These are phyloP conservation scores for Mortierella antarctica DNA, from an alignment of 192 early-diverging fungal genomes.

Conservation along the genomic window DNA sequence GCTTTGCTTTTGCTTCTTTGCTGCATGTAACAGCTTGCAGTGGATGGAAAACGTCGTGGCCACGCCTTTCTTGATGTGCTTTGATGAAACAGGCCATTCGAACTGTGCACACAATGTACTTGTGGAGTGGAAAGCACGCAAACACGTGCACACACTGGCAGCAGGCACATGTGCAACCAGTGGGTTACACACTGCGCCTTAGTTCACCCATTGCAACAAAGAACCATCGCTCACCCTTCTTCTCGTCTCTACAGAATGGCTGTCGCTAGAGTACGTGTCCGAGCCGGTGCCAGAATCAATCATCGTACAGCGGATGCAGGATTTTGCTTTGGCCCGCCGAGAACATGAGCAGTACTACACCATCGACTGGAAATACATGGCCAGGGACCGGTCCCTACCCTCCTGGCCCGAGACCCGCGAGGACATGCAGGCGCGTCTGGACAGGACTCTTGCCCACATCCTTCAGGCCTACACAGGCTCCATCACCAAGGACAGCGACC, in stretches of 20 bases:
- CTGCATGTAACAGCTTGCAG: not conserved
- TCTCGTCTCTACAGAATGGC: slow-evolving; percentile 24
- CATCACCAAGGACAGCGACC: not conserved
- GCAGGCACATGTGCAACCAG: too few species aligned
- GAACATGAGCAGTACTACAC: slow-evolving; percentile 42
- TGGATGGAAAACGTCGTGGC: too few species aligned
- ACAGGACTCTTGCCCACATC: slow-evolving; percentile 16
- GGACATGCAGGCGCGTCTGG: slow-evolving; percentile 32
- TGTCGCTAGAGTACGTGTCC: slow-evolving; percentile 30
- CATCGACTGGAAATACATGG: slow-evolving; percentile 47
- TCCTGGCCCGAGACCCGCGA: slow-evolving; percentile 39
- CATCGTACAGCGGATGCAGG: slow-evolving; percentile 49
- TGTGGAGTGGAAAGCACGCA: too few species aligned
- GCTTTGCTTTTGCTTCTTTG: not conserved
- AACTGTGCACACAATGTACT: too few species aligned
- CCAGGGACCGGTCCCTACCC: slow-evolving; percentile 16
- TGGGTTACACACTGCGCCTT: too few species aligned
- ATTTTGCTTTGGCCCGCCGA: slow-evolving; percentile 33
- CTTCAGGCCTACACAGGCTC: slow-evolving; percentile 11
- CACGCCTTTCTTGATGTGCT: too few species aligned
- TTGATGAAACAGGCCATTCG: too few species aligned
- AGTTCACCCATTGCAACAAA: too few species aligned
- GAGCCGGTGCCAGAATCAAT: slow-evolving; percentile 38
- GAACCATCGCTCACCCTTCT: too few species aligned
- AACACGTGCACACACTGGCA: too few species aligned